phyloP scores from a whole-genome alignment of 768 basidiomycete species.

The Cystobasidiopsis lactophilus region DNA sequence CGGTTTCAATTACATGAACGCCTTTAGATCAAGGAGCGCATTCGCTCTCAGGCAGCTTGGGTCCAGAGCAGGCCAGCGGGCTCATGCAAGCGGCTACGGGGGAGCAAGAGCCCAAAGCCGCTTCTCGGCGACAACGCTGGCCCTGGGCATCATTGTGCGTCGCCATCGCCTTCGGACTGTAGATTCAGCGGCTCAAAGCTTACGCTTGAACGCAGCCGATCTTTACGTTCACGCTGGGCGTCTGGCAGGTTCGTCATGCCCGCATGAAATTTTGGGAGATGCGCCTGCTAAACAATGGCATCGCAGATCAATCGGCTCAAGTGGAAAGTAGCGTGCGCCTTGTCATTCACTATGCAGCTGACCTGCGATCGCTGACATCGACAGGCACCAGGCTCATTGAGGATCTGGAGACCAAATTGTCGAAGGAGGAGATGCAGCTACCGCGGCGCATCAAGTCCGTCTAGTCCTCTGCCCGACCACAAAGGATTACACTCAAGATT shows the following conservation, averaged over 20 bases:
- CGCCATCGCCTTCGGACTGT: conserved; percentile 14
- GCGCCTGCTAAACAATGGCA: no score
- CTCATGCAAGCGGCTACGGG: no score
- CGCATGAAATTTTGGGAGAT: no score
- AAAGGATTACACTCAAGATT: background rate
- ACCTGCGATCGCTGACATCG: no score
- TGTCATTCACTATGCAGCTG: no score
- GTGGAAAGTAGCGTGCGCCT: conserved; percentile 86
- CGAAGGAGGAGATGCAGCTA: conserved; percentile 49
- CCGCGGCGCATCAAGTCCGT: conserved; percentile 69
- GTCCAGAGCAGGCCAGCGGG: no score
- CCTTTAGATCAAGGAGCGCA: no score
- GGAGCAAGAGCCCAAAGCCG: background rate
- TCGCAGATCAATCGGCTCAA: conserved; percentile 75
- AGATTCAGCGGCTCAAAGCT: conserved; percentile 45
- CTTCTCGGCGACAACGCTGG: conserved; percentile 1
- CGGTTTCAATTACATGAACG: no score
- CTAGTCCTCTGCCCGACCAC: conserved; percentile 9
- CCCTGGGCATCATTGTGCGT: conserved; percentile 5
- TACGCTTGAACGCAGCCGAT: conserved; percentile 33
- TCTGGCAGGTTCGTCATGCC: no score
- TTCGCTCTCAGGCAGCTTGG: no score
- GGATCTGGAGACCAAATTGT: conserved; percentile 72
- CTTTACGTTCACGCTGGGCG: conserved; percentile 73
- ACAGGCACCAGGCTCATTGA: no score